These are phyloP conservation scores for Orbilia quercus DNA, from an alignment of 2,329 filamentous ascomycete genomes.

Conservation along the genomic window DNA sequence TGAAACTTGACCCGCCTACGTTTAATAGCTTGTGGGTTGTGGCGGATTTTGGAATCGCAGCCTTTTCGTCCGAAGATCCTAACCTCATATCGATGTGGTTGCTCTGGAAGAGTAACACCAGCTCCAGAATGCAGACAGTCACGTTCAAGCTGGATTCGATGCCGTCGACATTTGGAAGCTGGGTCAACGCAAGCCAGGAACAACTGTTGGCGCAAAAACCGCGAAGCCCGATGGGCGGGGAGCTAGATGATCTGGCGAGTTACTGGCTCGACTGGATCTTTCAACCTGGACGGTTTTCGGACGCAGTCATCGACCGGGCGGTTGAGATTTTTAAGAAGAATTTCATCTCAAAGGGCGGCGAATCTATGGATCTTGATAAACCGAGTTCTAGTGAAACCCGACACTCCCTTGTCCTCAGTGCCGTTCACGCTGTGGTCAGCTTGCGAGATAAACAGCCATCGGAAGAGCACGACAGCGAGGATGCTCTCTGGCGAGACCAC, in stretches of 20 bases:
- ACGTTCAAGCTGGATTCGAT: slow-evolving; percentile 77
- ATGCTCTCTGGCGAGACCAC: slow-evolving; percentile 77
- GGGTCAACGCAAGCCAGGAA: slow-evolving; percentile 76
- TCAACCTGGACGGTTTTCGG: slow-evolving; percentile 82
- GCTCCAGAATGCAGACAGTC: slow-evolving; percentile 78
- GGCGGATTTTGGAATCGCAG: slow-evolving; percentile 77
- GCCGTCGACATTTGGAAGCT: slow-evolving; percentile 73
- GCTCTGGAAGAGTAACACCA: slow-evolving; percentile 85
- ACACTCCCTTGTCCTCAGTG: slow-evolving; percentile 39
- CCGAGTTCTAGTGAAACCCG: slow-evolving; percentile 45
- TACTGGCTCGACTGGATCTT: slow-evolving; percentile 89
- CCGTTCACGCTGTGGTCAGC: slow-evolving; percentile 42
- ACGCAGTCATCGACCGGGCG: slow-evolving; percentile 82
- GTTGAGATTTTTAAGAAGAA: slow-evolving; percentile 77
- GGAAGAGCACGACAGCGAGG: slow-evolving; percentile 65
- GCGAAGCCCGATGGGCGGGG: slow-evolving; percentile 39
- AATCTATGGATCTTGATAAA: slow-evolving; percentile 41
- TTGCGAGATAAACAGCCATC: slow-evolving; percentile 29
- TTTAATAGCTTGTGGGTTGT: slow-evolving; percentile 82
- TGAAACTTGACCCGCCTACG: slow-evolving; percentile 76
- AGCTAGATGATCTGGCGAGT: slow-evolving; percentile 74
- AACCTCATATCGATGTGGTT: slow-evolving; percentile 75
- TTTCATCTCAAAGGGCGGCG: slow-evolving; percentile 40
- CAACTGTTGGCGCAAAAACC: slow-evolving; percentile 68
- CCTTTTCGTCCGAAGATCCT: slow-evolving; percentile 66